Evolutionary conservation across 495 filamentous ascomycete genomes (phyloP), one percentile per base, ranked within the genome.

Genomic region (Tuber calosporum): DNA sequence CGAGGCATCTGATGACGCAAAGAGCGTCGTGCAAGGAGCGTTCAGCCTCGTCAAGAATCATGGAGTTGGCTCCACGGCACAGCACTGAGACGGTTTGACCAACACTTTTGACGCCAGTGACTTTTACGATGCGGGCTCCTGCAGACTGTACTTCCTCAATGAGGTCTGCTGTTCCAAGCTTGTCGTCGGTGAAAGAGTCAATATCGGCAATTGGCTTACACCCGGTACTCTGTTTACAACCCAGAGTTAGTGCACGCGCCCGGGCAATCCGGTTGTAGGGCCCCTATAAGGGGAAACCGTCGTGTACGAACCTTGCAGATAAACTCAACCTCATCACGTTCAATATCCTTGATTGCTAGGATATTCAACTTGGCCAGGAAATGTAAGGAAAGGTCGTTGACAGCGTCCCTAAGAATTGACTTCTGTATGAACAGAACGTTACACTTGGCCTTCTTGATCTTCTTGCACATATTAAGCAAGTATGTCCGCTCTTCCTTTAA

Each of bases 381-480:
- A 86, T 99, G 95, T 71, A 98, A 87, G 70, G 92, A 93, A 36
- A 98, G 88, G 77, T 98, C 95, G 85, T 99, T 98, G 84, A 99
- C 93, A 67, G 95, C 95, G 82, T 99, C 95, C 79, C 95, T 89
- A 66, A 99, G 89, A 78, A 99, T 99, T 26, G 94, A 97, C 84
- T 99, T 99, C 82, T 99, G 95, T 78, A 99, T 97, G 78, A 99
- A 87, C 71, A 99, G 89, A 42, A 99, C 96, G 81, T 99, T 99
- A 86, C 95, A 99, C 85, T 97, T 97, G 79, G 93, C 94, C 87
- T 97, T 98, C 85, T 97, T 97, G 85, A 99, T 99, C 88, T 97
- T 99, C 89, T 99, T 99, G 81, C 93, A 93, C 89, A 99, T 93
- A 85, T 97, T 97, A 66, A 99, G 89, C 73, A 99, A 87, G 84